Evolutionary conservation across 2,329 filamentous ascomycete genomes (phyloP).

Genomic region (Bipolaris bicolor): DNA sequence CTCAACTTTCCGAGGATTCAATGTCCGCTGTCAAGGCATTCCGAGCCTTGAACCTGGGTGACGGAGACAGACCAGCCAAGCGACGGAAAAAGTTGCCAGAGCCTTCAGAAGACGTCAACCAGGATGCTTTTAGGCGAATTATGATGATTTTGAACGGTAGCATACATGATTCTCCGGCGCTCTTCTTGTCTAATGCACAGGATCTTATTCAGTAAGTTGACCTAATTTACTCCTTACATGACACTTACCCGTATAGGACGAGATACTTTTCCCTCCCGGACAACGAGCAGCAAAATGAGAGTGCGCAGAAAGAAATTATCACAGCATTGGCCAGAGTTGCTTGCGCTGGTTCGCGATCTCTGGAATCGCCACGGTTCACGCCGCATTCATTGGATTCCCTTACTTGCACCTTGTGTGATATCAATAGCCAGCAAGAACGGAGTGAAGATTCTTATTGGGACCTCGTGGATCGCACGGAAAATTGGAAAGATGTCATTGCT

Average conservation of each 20-base stretch:
- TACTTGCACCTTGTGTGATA: constrained; percentile 38
- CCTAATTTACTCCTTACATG: no score
- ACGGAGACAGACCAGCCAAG: constrained; percentile 37
- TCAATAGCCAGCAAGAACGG: not conserved
- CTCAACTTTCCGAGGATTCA: constrained; percentile 31
- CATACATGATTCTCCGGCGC: constrained; percentile 27
- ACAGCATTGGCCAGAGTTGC: constrained; percentile 39
- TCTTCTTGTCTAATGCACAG: constrained; percentile 31
- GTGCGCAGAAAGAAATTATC: constrained; percentile 33
- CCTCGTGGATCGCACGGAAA: constrained; percentile 19
- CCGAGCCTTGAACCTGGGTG: constrained; percentile 21
- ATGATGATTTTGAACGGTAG: constrained; percentile 32
- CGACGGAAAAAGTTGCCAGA: constrained; percentile 33
- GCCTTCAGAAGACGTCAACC: constrained; percentile 19
- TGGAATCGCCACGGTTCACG: constrained; percentile 14
- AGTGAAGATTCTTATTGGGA: constrained; percentile 34
- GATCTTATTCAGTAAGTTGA: constrained; percentile 36
- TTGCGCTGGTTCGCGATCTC: constrained; percentile 40
- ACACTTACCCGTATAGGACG: constrained; percentile 28
- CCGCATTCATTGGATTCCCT: constrained; percentile 20
- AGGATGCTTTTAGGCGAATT: constrained; percentile 28
- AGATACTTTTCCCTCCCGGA: constrained; percentile 30
- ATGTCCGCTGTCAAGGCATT: constrained; percentile 23
- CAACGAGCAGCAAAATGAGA: constrained; percentile 22
- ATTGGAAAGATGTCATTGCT: constrained; percentile 44